Evolutionary conservation across 495 filamentous ascomycete genomes (phyloP), one percentile per base, ranked within the genome.

Genomic region (Tetracladium setigerum): DNA sequence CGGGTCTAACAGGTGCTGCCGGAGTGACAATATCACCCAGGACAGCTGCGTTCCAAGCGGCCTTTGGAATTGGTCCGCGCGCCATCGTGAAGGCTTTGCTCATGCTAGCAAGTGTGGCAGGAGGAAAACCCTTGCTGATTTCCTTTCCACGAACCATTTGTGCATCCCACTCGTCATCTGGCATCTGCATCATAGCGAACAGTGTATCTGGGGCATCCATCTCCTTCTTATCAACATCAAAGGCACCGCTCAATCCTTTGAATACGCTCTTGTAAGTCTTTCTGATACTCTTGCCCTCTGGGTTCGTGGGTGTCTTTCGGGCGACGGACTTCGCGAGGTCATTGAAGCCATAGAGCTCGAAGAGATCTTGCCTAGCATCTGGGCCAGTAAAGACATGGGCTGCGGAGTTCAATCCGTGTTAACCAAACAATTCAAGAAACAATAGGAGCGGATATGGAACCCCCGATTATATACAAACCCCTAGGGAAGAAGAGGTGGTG

Each of bases 181-280:
- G 73, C 11, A 69, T 60, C 35, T 57, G 62, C 14, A 71, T 63
- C 55, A 86, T 68, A 46, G 58, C 65, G 15, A 64, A 41, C 19
- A 79, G 54, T 34, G 64, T 54, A 30, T 67, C 62, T 1, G 52
- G 59, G 0, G 53, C 59, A 7, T 67, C 57, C 12, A 52, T 47
- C 10, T 76, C 70, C 34, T 69, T 62, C 60, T 72, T 74, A 22
- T 66, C 63, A 1, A 67, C 67, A 47, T 79, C 74, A 50, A 75
- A 79, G 27, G 70, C 64, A 24, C 75, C 75, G 49, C 65, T 66
- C 1, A 79, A 58, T 45, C 69, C 70, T 62, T 74, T 76, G 52
- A 79, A 73, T 34, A 77, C 66, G 11, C 71, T 72, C 62, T 79
- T 79, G 60, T 79, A 79, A 5, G 75, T 77, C 58, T 79, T 79